Evolutionary conservation across 805 yeast genomes (phyloP).

Genomic region (Zygosaccharomyces pseudorouxii): DNA sequence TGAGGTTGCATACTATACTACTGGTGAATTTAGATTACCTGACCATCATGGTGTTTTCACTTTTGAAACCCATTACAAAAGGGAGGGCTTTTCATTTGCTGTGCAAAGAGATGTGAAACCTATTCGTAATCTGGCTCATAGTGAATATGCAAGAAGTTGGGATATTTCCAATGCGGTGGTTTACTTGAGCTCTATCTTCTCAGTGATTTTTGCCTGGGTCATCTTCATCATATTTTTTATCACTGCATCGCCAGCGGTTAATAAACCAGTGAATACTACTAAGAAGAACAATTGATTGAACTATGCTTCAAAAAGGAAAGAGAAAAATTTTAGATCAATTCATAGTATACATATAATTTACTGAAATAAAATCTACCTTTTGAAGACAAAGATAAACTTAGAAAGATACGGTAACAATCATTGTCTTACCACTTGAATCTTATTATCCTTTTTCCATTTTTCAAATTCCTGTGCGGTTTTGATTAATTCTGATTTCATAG

Average conservation of each 20-base stretch:
- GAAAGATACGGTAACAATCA: slow-evolving; percentile 5
- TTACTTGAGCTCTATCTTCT: slow-evolving; percentile 63
- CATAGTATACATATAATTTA: slow-evolving; percentile 1
- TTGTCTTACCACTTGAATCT: slow-evolving; percentile 34
- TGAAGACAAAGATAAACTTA: background rate
- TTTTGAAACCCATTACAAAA: slow-evolving; percentile 68
- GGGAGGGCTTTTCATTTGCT: slow-evolving; percentile 69
- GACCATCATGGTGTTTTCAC: slow-evolving; percentile 98
- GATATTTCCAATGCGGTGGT: slow-evolving; percentile 92
- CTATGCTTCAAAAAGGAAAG: background rate
- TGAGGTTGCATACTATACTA: slow-evolving; percentile 46
- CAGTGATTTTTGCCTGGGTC: slow-evolving; percentile 74
- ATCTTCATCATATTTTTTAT: slow-evolving; percentile 63
- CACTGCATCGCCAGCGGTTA: slow-evolving; percentile 18
- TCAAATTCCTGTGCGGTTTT: slow-evolving; percentile 32
- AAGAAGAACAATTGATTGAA: slow-evolving; percentile 22
- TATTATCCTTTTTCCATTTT: slow-evolving; percentile 35
- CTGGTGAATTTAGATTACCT: slow-evolving; percentile 64
- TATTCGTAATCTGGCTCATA: slow-evolving; percentile 90
- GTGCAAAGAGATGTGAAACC: slow-evolving; percentile 67
- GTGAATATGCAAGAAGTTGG: slow-evolving; percentile 91
- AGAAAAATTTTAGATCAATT: background rate
- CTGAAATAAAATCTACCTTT: background rate
- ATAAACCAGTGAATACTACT: slow-evolving; percentile 12
- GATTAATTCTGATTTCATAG: slow-evolving; percentile 30